These are phyloP conservation scores for Lachancea lanzarotensis DNA, from an alignment of 805 yeast species.

Conservation along the genomic window DNA sequence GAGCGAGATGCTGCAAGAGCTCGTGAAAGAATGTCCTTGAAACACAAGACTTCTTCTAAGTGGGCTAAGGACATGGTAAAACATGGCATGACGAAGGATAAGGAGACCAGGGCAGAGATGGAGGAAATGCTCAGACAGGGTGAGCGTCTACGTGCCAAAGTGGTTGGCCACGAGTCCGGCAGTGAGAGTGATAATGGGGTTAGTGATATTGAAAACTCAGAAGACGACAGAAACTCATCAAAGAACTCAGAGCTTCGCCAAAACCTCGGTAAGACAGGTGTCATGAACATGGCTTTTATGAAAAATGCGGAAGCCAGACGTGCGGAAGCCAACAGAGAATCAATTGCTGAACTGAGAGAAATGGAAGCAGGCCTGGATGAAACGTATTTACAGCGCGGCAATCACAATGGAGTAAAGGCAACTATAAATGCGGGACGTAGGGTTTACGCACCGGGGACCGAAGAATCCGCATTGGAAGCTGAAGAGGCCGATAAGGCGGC, in stretches of 20 bases:
- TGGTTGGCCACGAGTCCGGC: conserved; percentile 58
- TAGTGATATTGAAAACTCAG: conserved; percentile 47
- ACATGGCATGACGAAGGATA: conserved; percentile 86
- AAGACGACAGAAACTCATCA: conserved; percentile 38
- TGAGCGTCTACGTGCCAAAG: conserved; percentile 64
- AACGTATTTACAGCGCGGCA: conserved; percentile 27
- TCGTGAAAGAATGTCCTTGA: conserved; percentile 83
- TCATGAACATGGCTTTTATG: conserved; percentile 94
- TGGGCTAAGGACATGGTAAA: conserved; percentile 91
- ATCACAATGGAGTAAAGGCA: conserved; percentile 38
- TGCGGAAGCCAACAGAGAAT: conserved; percentile 50
- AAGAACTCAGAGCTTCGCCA: conserved; percentile 32
- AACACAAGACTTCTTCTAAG: conserved; percentile 78
- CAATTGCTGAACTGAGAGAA: conserved; percentile 45
- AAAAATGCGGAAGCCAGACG: conserved; percentile 74
- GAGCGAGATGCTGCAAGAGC: conserved; percentile 76
- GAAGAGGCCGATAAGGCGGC: conserved; percentile 34
- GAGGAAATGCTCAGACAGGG: conserved; percentile 93
- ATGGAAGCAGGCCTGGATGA: conserved; percentile 42
- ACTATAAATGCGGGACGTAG: conserved; percentile 71
- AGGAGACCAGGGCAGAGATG: conserved; percentile 75
- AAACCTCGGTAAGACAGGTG: conserved; percentile 75
- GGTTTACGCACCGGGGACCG: conserved; percentile 57
- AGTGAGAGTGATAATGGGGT: conserved; percentile 37
- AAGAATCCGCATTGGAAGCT: conserved; percentile 26